These are phyloP conservation scores for Neofusicoccum kwambonambiense DNA, from an alignment of 2,329 filamentous ascomycete species.

Conservation along the genomic window DNA sequence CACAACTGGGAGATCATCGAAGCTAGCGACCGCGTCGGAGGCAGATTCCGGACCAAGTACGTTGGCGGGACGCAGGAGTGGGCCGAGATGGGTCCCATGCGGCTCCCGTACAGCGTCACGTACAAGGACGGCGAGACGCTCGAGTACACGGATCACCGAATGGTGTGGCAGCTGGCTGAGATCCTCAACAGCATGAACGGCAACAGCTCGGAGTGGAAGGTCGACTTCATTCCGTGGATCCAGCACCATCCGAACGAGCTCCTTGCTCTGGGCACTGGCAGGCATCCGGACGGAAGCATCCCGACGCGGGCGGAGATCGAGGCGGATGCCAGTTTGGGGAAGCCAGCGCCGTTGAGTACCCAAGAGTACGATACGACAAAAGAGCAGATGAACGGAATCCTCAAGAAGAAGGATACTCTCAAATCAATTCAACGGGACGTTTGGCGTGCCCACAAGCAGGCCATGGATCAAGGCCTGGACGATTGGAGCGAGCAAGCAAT, in stretches of 20 bases:
- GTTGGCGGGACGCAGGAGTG: neutral
- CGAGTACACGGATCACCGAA: constrained; percentile 6
- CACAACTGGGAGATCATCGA: constrained; percentile 13
- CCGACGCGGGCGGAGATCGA: constrained; percentile 2
- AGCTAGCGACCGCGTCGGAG: neutral
- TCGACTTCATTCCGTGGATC: constrained; percentile 10
- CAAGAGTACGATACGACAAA: neutral
- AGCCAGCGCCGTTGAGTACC: neutral
- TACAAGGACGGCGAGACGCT: constrained; percentile 8
- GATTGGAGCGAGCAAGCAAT: constrained; percentile 6
- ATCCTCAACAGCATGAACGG: neutral
- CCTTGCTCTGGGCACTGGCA: constrained; percentile 1
- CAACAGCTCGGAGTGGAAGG: neutral
- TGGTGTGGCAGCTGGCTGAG: constrained; percentile 4
- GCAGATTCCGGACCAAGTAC: constrained; percentile 5
- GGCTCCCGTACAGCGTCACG: neutral
- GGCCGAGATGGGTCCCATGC: constrained; percentile 10
- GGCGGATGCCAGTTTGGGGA: neutral
- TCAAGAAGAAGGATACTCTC: neutral
- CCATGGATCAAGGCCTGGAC: neutral
- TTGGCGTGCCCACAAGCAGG: neutral
- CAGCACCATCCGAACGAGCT: constrained; percentile 6
- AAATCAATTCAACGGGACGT: neutral
- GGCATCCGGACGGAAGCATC: neutral
- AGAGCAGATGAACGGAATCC: neutral